These are phyloP conservation scores for Daldinia childiae DNA, from an alignment of 495 filamentous ascomycete genomes.

Conservation along the genomic window DNA sequence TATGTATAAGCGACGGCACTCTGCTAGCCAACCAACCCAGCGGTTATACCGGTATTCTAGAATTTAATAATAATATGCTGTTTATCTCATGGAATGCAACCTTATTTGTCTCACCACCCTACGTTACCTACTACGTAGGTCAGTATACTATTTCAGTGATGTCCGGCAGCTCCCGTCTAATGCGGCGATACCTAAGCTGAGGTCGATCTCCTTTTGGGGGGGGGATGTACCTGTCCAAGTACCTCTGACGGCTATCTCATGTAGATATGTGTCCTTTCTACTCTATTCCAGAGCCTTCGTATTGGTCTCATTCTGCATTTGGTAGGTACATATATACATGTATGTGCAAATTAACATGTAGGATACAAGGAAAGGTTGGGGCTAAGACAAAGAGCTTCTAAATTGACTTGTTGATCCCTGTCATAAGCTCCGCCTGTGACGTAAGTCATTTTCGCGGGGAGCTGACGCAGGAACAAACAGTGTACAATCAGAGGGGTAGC, in stretches of 20 bases:
- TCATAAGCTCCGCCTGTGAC: constrained; percentile 38
- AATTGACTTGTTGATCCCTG: constrained; percentile 31
- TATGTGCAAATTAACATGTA: background rate
- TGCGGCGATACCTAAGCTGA: constrained; percentile 12
- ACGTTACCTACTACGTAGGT: background rate
- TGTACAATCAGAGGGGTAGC: constrained; percentile 20
- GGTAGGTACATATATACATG: background rate
- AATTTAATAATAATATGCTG: constrained; percentile 2
- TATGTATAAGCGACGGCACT: background rate
- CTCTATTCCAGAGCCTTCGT: constrained; percentile 27
- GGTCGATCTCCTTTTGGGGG: background rate
- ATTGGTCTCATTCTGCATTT: background rate
- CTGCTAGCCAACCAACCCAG: background rate
- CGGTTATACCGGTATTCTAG: constrained; percentile 1
- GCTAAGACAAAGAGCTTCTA: constrained; percentile 18
- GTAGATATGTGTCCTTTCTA: constrained; percentile 17
- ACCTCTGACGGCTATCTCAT: background rate
- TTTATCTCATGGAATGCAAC: constrained; percentile 17
- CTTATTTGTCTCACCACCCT: constrained; percentile 18
- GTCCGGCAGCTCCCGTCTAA: constrained; percentile 27
- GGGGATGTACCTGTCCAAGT: background rate
- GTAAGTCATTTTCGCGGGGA: constrained; percentile 37
- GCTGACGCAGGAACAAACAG: constrained; percentile 42
- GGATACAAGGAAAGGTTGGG: background rate
- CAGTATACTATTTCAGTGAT: constrained; percentile 8